Base-by-base conservation (phyloP, 768 basidiomycete species). In the Boletus patriciae region DNA sequence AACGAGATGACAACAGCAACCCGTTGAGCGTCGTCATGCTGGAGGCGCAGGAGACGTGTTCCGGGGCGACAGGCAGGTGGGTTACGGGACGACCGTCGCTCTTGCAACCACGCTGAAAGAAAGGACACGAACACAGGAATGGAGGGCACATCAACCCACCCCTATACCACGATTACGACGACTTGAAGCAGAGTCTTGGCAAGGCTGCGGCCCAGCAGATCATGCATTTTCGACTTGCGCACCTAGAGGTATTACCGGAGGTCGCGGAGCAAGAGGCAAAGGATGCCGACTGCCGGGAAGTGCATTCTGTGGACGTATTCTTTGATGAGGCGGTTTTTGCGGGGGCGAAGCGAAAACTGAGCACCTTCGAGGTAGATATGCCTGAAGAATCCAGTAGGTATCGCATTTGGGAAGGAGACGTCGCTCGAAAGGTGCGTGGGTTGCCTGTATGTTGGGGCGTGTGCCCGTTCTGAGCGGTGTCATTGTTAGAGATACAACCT, bases 21-120 rank as follows among this genome's bases (percentile, higher is more conserved):
- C 67, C 60, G 2, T 37, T 73, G 56, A 64, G 65, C 27, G 69
- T 88, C 5, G 77, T 85, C 45, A 77, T 87, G 58, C 67, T 88
- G 27, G 87, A 88, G 64, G 87, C 86, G 18, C 70, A 86, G 29
- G 83, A 85, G 21, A 66, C 76, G 4, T 83, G 82, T 62, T 79
- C 79, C 3, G 81, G 81, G 0, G 82, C 82, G 10, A 82, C 81
- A 0, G 81, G 77, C 42, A 76, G 79, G 79, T 78, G 59, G 19
- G 77, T 65, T 27, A 34, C 21, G 51, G 42, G 10, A 33, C 21
- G 12, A 15, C n/a, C 29, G 4, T n/a, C 38, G 37, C 27, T 46
- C 23, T 18, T 31, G 16, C 16, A 18, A 44, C 19, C 27, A 36
- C 44, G 29, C 40, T 55, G 40, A 59, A 48, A 11, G 13, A 3